Conservation (phyloP, 2,329 filamentous ascomycete genomes). For the Sporothrix variecibatus region DNA sequence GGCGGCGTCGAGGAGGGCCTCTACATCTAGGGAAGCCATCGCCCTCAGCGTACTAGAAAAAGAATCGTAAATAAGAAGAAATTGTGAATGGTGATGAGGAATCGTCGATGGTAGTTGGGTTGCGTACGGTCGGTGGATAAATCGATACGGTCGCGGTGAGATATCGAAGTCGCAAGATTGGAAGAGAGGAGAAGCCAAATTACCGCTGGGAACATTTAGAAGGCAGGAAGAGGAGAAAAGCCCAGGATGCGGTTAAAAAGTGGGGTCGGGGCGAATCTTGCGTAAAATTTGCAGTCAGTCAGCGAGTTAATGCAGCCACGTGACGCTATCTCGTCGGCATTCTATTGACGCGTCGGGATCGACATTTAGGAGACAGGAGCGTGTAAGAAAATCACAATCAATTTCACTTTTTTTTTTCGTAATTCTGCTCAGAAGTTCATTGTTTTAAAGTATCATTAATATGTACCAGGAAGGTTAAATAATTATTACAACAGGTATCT, state of each 20-base stretch:
- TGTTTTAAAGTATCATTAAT: slow-evolving; percentile 1
- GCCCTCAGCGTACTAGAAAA: slow-evolving; percentile 17
- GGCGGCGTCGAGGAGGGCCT: slow-evolving; percentile 85
- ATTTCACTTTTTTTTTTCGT: not conserved
- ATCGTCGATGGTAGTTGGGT: not conserved
- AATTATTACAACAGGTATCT: slow-evolving; percentile 25
- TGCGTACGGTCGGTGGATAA: not conserved
- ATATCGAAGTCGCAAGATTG: not conserved
- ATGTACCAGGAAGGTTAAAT: slow-evolving; percentile 8
- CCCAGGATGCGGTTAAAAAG: slow-evolving; percentile 2
- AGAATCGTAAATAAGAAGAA: not conserved
- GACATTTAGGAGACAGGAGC: not conserved
- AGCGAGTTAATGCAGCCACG: not conserved
- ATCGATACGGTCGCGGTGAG: not conserved
- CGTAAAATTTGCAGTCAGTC: slow-evolving; percentile 15
- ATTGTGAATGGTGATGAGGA: not conserved
- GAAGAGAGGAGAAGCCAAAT: not conserved
- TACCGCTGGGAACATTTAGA: not conserved
- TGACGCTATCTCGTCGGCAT: not conserved
- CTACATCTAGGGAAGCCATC: slow-evolving; percentile 77
- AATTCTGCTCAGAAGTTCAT: not conserved
- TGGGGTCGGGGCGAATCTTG: slow-evolving; percentile 8
- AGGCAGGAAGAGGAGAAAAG: slow-evolving; percentile 2
- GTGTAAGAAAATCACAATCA: not conserved
- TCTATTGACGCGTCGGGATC: not conserved